Evolutionary conservation across 495 filamentous ascomycete genomes (phyloP).

Genomic region (Neurospora sp.): DNA sequence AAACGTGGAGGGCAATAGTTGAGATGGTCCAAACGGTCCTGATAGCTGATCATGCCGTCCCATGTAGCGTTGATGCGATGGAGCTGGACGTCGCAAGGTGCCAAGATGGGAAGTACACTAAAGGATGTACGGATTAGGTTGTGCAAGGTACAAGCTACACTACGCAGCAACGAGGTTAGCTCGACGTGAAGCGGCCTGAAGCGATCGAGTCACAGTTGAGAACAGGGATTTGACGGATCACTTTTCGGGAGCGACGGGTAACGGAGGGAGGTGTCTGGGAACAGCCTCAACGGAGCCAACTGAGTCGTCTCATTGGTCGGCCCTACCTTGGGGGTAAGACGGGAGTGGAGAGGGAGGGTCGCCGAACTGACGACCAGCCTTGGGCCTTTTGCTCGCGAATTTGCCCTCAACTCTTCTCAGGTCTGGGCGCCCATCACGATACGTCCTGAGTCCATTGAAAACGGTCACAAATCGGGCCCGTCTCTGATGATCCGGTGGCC

Average conservation of each 20-base stretch:
- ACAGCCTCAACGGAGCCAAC: slow-evolving; percentile 18
- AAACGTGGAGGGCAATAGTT: background rate
- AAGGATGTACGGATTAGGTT: background rate
- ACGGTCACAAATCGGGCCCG: background rate
- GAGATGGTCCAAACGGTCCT: background rate
- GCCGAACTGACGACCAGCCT: background rate
- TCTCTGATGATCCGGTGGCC: background rate
- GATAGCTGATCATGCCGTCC: background rate
- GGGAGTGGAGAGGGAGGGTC: slow-evolving; percentile 1
- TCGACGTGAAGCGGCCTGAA: slow-evolving; percentile 18
- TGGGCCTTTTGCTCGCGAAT: background rate
- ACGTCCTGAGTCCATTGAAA: background rate
- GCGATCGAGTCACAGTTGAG: slow-evolving; percentile 23
- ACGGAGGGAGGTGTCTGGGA: slow-evolving; percentile 12
- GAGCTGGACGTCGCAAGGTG: background rate
- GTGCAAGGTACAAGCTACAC: background rate
- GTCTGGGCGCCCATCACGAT: background rate
- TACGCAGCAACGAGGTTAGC: slow-evolving; percentile 6
- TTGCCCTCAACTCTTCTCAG: background rate
- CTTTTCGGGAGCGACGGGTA: slow-evolving; percentile 21
- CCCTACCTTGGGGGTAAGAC: slow-evolving; percentile 11
- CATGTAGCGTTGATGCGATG: background rate
- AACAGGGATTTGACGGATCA: slow-evolving; percentile 21
- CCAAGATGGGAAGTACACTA: background rate
- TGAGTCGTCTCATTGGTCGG: slow-evolving; percentile 18